Percentiles rank a stretch among this genome's conserved stretches.
phyloP scores from a whole-genome alignment of 495 filamentous ascomycete species.

The Aspergillus homomorphus region DNA sequence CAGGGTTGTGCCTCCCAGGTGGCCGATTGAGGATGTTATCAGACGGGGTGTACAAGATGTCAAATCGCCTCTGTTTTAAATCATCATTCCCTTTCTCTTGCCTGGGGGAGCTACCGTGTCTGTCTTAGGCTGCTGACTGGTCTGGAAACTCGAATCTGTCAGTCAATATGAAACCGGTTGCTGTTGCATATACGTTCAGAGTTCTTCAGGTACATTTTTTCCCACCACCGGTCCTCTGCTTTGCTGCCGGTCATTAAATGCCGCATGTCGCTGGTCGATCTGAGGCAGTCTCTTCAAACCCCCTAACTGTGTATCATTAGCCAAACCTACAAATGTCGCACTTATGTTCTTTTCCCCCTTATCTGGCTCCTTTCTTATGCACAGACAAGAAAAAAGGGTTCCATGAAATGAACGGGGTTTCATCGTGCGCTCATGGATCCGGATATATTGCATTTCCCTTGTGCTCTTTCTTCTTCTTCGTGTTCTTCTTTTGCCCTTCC shows the following conservation, averaged over 20 bases:
- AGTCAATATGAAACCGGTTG: conserved; percentile 7
- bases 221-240: conserved; percentile 25
- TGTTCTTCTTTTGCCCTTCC: conserved; percentile 4
- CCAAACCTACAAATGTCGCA: conserved; percentile 8
- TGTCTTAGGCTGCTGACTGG: conserved; percentile 9
- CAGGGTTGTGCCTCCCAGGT: conserved; percentile 67
- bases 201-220: conserved; percentile 11
- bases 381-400: background rate
- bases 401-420: conserved; percentile 31
- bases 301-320: conserved; percentile 21
- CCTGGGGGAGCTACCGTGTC: background rate
- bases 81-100: conserved; percentile 5
- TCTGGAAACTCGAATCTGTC: conserved; percentile 11
- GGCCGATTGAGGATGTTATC: conserved; percentile 78
- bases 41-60: conserved; percentile 74
- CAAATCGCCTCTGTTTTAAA: conserved; percentile 59
- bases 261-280: conserved; percentile 27
- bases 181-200: conserved; percentile 13
- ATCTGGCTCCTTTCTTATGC: background rate
- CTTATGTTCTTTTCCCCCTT: conserved; percentile 2
- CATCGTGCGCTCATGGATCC: conserved; percentile 20
- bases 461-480: conserved; percentile 5
- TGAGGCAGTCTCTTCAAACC: conserved; percentile 8
- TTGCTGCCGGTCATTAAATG: conserved; percentile 38
- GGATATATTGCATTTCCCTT: conserved; percentile 2